Percentiles rank a stretch among this genome's conserved stretches.
Evolutionary conservation across 805 yeast genomes (phyloP).

Genomic region (Candida bentonensis): DNA sequence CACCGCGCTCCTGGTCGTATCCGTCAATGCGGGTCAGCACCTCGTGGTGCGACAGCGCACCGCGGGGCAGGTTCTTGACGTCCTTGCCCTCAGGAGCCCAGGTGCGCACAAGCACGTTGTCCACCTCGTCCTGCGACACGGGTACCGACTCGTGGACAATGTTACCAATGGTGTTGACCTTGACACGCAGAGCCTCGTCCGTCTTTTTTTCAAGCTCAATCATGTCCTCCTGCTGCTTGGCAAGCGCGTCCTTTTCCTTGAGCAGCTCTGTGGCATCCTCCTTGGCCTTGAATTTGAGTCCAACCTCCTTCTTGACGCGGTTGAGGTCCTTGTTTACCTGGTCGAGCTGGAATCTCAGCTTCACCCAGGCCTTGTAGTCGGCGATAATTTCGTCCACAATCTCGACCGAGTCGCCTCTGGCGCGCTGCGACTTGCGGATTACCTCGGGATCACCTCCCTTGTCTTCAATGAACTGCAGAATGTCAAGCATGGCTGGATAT

Average conservation of each 20-base stretch:
- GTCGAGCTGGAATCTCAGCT: conserved; percentile 78
- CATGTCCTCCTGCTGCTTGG: conserved; percentile 53
- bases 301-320: conserved; percentile 85
- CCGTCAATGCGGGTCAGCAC: conserved; percentile 89
- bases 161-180: conserved; percentile 87
- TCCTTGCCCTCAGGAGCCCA: conserved; percentile 74
- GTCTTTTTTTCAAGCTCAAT: conserved; percentile 62
- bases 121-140: conserved; percentile 74
- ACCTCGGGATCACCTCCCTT: conserved; percentile 93
- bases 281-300: conserved; percentile 81
- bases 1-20: conserved; percentile 98
- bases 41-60: conserved; percentile 91
- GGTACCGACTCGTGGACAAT: conserved; percentile 87
- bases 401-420: conserved; percentile 91
- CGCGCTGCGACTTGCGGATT: conserved; percentile 77
- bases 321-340: conserved; percentile 79
- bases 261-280: conserved; percentile 83
- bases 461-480: conserved; percentile 81
- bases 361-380: conserved; percentile 88
- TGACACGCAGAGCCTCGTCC: conserved; percentile 56
- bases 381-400: conserved; percentile 87
- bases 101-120: conserved; percentile 73
- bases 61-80: conserved; percentile 55
- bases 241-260: conserved; percentile 64
- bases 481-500: conserved; percentile 99